These are phyloP conservation scores for Dianthus caryophyllus DNA, from an alignment of 148 eudicot genomes.

Conservation along the genomic window DNA sequence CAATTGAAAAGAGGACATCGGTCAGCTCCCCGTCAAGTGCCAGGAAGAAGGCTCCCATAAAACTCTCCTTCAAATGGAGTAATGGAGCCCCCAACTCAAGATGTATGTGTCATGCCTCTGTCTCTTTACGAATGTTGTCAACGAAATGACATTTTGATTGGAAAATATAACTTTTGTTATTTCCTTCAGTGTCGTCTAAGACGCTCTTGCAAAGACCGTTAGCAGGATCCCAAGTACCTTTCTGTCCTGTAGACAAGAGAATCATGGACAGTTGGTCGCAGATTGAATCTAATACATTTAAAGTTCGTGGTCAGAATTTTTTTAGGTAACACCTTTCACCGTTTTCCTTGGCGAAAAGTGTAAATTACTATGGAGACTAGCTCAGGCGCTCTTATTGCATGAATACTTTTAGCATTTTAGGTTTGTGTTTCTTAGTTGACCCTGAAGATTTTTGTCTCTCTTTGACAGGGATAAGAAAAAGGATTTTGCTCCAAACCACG, in stretches of 20 bases:
- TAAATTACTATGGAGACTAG: not conserved
- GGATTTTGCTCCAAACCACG: constrained; percentile 64
- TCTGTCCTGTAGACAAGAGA: constrained; percentile 72
- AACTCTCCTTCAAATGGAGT: constrained; percentile 78
- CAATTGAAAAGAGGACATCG: constrained; percentile 71
- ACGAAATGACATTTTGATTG: not conserved
- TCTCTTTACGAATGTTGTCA: constrained; percentile 4
- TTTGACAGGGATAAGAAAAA: constrained; percentile 85
- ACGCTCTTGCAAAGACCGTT: constrained; percentile 69
- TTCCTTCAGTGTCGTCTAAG: constrained; percentile 71
- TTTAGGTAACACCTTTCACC: constrained; percentile 46
- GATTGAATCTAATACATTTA: constrained; percentile 65
- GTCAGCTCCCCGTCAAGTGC: constrained; percentile 55
- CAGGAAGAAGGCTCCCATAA: constrained; percentile 58
- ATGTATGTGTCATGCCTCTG: constrained; percentile 13
- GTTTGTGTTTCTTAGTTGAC: constrained; percentile 11
- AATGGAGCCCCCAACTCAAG: constrained; percentile 59
- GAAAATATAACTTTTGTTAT: constrained; percentile 2
- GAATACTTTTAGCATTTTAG: not conserved
- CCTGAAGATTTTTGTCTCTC: constrained; percentile 5
- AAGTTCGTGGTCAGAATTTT: constrained; percentile 71
- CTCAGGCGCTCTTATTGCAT: not conserved
- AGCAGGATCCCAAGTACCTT: constrained; percentile 95
- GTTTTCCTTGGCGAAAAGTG: constrained; percentile 5
- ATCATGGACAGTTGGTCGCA: constrained; percentile 80